Evolutionary conservation across 257 asterid genomes (phyloP).

Genomic region (Paraleonurus japonicus): DNA sequence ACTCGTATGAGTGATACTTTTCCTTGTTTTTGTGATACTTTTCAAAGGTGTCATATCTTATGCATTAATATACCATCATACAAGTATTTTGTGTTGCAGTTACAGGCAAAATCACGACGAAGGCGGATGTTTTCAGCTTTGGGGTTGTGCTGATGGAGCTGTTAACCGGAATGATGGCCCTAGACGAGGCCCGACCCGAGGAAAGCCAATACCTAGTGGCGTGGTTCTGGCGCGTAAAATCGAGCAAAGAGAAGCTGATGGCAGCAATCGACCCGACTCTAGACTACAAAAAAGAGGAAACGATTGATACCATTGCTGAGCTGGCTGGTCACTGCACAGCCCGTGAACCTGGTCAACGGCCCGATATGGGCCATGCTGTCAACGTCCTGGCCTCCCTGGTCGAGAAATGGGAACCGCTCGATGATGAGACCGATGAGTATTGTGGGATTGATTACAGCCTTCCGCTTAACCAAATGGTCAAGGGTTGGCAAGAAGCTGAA

Average conservation of each 20-base stretch:
- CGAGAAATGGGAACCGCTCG: conserved; percentile 82
- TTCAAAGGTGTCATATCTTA: too few species aligned
- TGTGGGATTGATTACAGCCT: conserved; percentile 91
- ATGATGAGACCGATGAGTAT: conserved; percentile 65
- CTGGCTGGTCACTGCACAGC: conserved; percentile 96
- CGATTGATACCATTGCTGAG: conserved; percentile 64
- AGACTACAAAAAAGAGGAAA: conserved; percentile 43
- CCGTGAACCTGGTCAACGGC: conserved; percentile 79
- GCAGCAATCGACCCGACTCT: conserved; percentile 64
- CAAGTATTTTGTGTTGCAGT: conserved; percentile 39
- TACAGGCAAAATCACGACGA: conserved; percentile 87
- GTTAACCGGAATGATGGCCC: conserved; percentile 79
- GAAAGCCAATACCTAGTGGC: conserved; percentile 84
- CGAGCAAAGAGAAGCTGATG: conserved; percentile 58
- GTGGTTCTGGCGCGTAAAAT: conserved; percentile 78
- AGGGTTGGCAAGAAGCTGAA: conserved; percentile 87
- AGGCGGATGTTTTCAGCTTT: conserved; percentile 80
- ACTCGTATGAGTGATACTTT: not conserved
- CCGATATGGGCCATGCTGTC: conserved; percentile 87
- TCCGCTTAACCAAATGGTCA: conserved; percentile 91
- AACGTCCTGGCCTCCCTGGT: conserved; percentile 67
- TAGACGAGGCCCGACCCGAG: conserved; percentile 72
- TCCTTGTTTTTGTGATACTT: not conserved
- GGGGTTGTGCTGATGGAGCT: conserved; percentile 94
- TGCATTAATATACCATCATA: too few species aligned